A percentile compares a stretch with the other conserved stretches of the same genome.
Conservation (phyloP, 2,329 filamentous ascomycete species). For the Fusarium hainanense region DNA sequence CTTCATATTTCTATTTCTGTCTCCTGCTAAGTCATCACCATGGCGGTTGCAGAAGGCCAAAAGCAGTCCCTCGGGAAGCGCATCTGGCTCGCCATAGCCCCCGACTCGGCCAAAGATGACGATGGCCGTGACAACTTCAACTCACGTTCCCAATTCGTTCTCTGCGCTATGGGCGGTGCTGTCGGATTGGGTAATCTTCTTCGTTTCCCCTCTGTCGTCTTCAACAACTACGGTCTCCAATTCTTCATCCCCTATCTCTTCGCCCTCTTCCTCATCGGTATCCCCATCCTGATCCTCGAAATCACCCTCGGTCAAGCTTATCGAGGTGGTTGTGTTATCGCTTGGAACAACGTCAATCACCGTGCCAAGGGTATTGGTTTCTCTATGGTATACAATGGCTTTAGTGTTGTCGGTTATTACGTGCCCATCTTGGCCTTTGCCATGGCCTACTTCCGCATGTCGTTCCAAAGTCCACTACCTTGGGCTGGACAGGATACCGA, state of each 20-base stretch:
- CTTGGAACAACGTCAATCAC: constrained; percentile 61
- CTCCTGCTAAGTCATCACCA: neutral
- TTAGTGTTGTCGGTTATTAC: constrained; percentile 64
- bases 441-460: constrained; percentile 66
- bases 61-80: constrained; percentile 33
- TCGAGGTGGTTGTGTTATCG: constrained; percentile 62
- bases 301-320: constrained; percentile 75
- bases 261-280: constrained; percentile 57
- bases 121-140: constrained; percentile 46
- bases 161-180: constrained; percentile 58
- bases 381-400: constrained; percentile 61
- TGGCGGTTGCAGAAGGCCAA: constrained; percentile 32
- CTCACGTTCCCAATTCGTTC: constrained; percentile 44
- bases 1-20: neutral
- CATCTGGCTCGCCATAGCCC: constrained; percentile 35
- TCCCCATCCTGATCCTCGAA: constrained; percentile 64
- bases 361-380: constrained; percentile 64
- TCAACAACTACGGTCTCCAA: constrained; percentile 66
- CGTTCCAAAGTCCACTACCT: constrained; percentile 63
- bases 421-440: constrained; percentile 66
- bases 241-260: constrained; percentile 67
- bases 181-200: constrained; percentile 66
- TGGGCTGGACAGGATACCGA: constrained; percentile 52
- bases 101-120: constrained; percentile 39
- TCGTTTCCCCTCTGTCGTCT: constrained; percentile 65